Base-by-base conservation (phyloP, 2,329 filamentous ascomycete genomes). In the Conoideocrella luteorostrata region DNA sequence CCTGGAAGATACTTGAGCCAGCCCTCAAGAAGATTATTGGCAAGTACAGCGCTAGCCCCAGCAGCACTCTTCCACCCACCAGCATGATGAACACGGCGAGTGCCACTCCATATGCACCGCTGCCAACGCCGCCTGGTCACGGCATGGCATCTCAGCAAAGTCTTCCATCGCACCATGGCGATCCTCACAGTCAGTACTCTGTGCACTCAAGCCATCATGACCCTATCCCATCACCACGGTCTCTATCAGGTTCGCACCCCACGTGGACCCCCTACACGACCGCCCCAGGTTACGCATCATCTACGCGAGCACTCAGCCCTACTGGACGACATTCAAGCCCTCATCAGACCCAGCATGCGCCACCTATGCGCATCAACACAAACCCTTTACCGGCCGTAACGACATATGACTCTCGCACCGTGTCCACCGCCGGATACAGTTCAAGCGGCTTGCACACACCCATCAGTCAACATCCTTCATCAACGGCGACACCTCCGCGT, bases 1-100 rank as follows among this genome's bases (percentile, higher is more conserved):
- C 89, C 4, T 98, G 93, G 93, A 93, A 89, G 65, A 88, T 93
- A 47, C 74, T 98, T 35, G 78, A 80, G 39, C 78, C 82, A 47
- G 91, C 93, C 0, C 75, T 98, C 52, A 95, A 94, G 76, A 98
- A 98, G 73, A 97, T 98, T 58, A 95, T 98, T 61, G 84, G 88
- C 57, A 98, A 98, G 84, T 98, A 97, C 62, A 77, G 72, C 57
- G 72, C 72, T n/a, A 72, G 62, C 49, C 69, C 69, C 2, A 64
- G 63, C 48, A 63, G 64, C 50, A 61, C 61, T 3, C 46, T 66
- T 29, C 59, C 64, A 1, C 60, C 64, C 1, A 53, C 64, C 28
- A 69, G 63, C 48, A 58, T 74, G 52, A 58, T 72, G 50, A 64
- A 65, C 1, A 63, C 70, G 3, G 52, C 61, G 39, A 65, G 59